phyloP scores from a whole-genome alignment of 192 early-diverging fungal species.

The Backusella circina region DNA sequence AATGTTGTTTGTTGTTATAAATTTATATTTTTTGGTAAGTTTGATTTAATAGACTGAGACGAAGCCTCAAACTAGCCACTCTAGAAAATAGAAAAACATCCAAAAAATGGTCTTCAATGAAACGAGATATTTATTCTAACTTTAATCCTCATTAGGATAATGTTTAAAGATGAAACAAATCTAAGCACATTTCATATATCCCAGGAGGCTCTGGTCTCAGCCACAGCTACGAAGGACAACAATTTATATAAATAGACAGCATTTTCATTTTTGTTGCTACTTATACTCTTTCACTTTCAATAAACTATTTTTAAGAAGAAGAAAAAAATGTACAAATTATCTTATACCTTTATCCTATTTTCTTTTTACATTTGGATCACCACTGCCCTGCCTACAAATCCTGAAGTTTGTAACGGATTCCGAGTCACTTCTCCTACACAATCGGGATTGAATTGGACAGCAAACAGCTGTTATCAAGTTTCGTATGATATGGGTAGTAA shows the following conservation, averaged over 20 bases:
- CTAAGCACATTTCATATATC: not conserved
- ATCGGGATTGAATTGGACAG: constrained; percentile 17
- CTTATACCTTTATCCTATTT: not conserved
- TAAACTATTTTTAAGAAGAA: not conserved
- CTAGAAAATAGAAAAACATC: not conserved
- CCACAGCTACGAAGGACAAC: not conserved
- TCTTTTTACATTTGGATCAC: not conserved
- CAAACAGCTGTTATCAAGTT: constrained; percentile 15
- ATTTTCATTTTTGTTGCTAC: not conserved
- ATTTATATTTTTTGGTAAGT: too few species aligned
- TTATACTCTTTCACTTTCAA: not conserved
- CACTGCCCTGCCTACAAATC: not conserved
- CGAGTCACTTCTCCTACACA: constrained; percentile 13
- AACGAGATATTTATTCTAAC: not conserved
- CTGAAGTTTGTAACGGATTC: constrained; percentile 18
- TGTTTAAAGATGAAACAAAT: not conserved
- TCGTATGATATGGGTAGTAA: constrained; percentile 18
- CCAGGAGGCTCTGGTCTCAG: not conserved
- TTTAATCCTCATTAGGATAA: not conserved
- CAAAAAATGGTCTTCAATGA: not conserved
- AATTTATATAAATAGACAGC: not conserved
- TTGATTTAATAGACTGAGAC: too few species aligned
- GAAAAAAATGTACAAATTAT: not conserved
- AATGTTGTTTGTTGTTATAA: not conserved
- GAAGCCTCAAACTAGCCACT: not conserved